Evolutionary conservation across 768 basidiomycete genomes (phyloP).

Genomic region (Gloeopeniophorella convolvens): DNA sequence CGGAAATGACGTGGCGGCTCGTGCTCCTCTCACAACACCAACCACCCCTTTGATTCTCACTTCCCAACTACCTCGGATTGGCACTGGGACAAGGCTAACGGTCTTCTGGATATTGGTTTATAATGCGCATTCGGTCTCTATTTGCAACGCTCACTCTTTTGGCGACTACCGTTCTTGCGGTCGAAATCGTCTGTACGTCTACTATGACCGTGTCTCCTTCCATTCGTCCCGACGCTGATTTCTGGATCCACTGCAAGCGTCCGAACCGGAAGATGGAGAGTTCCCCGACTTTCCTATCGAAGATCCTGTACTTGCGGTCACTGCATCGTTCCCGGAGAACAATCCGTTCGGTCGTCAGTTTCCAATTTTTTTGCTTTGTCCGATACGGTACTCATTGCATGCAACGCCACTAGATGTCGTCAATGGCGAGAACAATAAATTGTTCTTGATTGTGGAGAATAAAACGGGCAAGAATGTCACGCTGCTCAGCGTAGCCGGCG

Average conservation of each 20-base stretch:
- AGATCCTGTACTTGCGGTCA: slow-evolving; percentile 38
- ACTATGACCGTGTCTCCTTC: neutral
- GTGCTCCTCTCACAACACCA: too few species aligned
- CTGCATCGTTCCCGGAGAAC: slow-evolving; percentile 58
- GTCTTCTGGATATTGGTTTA: neutral
- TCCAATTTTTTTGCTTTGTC: neutral
- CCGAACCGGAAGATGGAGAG: slow-evolving; percentile 12
- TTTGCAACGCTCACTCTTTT: slow-evolving; percentile 14
- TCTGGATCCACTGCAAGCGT: neutral
- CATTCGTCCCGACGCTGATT: neutral
- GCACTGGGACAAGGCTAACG: neutral
- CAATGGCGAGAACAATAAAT: slow-evolving; percentile 73
- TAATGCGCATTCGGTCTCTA: slow-evolving; percentile 18
- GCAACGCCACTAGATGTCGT: slow-evolving; percentile 52
- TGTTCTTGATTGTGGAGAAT: slow-evolving; percentile 65
- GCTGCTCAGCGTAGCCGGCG: slow-evolving; percentile 56
- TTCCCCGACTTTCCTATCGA: slow-evolving; percentile 37
- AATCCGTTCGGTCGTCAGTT: slow-evolving; percentile 74
- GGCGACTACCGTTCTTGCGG: slow-evolving; percentile 13
- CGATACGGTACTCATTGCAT: neutral
- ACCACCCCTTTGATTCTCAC: too few species aligned
- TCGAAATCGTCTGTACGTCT: slow-evolving; percentile 20
- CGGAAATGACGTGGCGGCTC: slow-evolving; percentile 3
- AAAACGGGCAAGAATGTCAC: slow-evolving; percentile 69
- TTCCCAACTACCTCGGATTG: neutral